phyloP scores from a whole-genome alignment of 2,329 filamentous ascomycete genomes.

The Xylariaceae sp. region DNA sequence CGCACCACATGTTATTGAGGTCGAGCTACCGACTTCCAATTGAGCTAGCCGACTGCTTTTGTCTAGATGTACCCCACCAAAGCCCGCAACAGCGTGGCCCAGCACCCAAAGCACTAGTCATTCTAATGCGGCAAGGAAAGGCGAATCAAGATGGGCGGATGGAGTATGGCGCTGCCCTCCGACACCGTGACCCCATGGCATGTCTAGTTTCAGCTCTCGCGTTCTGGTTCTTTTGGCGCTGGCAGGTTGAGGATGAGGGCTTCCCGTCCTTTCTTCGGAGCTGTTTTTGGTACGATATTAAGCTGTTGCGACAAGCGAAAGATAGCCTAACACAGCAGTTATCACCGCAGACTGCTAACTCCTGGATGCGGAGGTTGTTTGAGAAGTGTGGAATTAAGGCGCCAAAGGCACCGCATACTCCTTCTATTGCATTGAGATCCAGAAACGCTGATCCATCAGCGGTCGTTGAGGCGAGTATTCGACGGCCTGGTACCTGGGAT shows the following conservation, averaged over 20 bases:
- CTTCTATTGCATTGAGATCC: neutral
- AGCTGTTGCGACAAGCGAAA: neutral
- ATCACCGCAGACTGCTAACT: neutral
- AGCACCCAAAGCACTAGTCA: neutral
- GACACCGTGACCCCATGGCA: neutral
- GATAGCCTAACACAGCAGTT: neutral
- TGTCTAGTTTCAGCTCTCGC: neutral
- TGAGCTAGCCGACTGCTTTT: constrained; percentile 1
- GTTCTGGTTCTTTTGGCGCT: constrained; percentile 1
- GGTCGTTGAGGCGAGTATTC: neutral
- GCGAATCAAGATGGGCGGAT: neutral
- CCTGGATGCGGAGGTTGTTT: neutral
- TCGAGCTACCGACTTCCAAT: neutral
- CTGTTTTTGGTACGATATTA: neutral
- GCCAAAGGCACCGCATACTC: neutral
- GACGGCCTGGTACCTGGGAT: neutral
- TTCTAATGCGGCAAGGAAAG: neutral
- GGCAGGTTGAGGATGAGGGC: neutral
- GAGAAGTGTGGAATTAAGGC: neutral
- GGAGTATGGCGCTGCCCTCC: neutral
- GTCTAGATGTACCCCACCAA: neutral
- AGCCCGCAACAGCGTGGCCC: neutral
- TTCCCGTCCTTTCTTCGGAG: neutral
- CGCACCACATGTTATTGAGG: neutral
- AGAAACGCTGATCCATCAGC: neutral